Base-by-base conservation (phyloP, 2,329 filamentous ascomycete genomes). In the Calonectria pteridis region DNA sequence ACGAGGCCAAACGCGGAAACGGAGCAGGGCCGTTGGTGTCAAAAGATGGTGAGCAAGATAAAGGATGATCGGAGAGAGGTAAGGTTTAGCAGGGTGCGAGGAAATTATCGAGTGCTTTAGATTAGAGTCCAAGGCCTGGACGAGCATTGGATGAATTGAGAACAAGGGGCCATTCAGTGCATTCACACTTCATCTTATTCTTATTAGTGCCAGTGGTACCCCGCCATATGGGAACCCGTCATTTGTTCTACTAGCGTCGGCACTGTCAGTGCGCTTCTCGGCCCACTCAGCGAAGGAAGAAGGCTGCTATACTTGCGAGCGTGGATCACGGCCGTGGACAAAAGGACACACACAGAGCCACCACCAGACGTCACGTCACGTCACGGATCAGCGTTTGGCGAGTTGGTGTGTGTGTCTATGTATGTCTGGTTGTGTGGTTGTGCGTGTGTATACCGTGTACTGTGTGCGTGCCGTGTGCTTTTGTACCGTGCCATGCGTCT, bases 201-300 rank as follows among this genome's bases (percentile, higher is more conserved):
- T 62, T 62, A 62, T 62, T 62, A 62, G 55, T 62, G 55, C 55
- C 55, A 26, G 35, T 40, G 31, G 46, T 69, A 69, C 67, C 67
- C 67, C 67, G 58, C 67, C 67, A 69, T 63, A 59, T 59, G 31
- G 55, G 40, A 59, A 33, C 46, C 37, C 43, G 23, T 63, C 37
- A 59, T 37, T 68, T 40, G 37, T n/a, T 20, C 5, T 33, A 26
- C 53, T 69, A 69, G 67, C 67, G 53, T 69, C 53, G 67, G 55
- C 67, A 63, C 40, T 62, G 51, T 49, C 59, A 64, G 59, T 64
- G 59, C 59, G 59, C 16, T 40, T 26, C 23, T 13, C 26, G 40
- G 59, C 37, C 40, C 59, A 64, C 59, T 43, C 40, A 37, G 11
- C 37, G 26, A 26, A 26, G 23, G 23, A 59, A 26, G 14, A 59